Percentiles rank a stretch among this genome's conserved stretches.
These are phyloP conservation scores for Chamaecrista fasciculata DNA, from an alignment of 306 rosid species.

Conservation along the genomic window DNA sequence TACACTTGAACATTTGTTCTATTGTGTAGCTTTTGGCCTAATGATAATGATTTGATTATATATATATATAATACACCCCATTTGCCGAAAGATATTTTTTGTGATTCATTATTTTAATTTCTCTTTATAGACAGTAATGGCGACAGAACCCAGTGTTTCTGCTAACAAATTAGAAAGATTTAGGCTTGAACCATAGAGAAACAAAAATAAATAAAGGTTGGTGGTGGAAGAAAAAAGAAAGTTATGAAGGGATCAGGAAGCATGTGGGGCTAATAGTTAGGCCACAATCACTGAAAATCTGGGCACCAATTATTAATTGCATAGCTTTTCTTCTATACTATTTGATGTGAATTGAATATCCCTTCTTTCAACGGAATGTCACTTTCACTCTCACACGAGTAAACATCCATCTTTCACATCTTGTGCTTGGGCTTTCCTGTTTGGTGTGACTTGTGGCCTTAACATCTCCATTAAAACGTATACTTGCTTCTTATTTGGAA, in stretches of 20 bases:
- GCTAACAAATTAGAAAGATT: too few relatives aligned
- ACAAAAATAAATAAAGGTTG: conserved; percentile 30
- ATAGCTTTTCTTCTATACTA: conserved; percentile 29
- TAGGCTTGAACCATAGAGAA: conserved; percentile 32
- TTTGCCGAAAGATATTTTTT: conserved; percentile 39
- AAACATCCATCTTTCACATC: conserved; percentile 38
- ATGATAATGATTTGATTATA: too few relatives aligned
- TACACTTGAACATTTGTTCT: too few relatives aligned
- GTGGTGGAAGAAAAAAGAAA: conserved; percentile 27
- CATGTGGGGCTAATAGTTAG: conserved; percentile 73
- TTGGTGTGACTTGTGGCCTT: conserved; percentile 40
- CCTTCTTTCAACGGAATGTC: conserved; percentile 40
- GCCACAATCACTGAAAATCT: conserved; percentile 64
- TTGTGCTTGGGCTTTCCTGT: conserved; percentile 35
- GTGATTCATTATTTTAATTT: conserved; percentile 31
- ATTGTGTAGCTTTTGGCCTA: too few relatives aligned
- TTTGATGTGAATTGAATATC: conserved; percentile 3
- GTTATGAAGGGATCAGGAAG: conserved; percentile 21
- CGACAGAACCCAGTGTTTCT: too few relatives aligned
- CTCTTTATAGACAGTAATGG: too few relatives aligned
- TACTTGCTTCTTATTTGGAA: not conserved
- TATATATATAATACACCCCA: conserved; percentile 1
- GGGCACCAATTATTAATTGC: conserved; percentile 45
- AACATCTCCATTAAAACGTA: conserved; percentile 33
- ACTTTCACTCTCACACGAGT: conserved; percentile 42